Base-by-base conservation (phyloP, 768 basidiomycete genomes). In the Pleurotus ostreatus region DNA sequence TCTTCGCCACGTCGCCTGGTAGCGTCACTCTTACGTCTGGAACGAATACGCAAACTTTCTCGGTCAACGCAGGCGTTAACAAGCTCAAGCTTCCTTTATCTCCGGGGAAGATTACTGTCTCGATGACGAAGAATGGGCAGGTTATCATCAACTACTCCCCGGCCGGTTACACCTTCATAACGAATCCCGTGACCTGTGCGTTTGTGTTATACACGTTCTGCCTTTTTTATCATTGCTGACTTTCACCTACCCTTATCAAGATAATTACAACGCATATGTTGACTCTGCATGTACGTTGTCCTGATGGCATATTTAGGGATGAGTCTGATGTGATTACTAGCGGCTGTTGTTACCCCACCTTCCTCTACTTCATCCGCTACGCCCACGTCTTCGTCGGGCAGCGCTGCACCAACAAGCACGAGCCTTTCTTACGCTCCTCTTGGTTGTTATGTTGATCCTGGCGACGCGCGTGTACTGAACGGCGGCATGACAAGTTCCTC, bases 221-320 rank as follows among this genome's bases (percentile, higher is more conserved):
- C n/a, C n/a, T n/a, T n/a, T n/a, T 34, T 9, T 11, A 9, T 9
- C 30, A 25, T 25, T 25, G 30, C 30, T 34, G 30, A 34, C 30
- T 34, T 34, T 8, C 11, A 11, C 11, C 30, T 3, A 34, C n/a
- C n/a, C n/a, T n/a, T n/a, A n/a, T n/a, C n/a, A 60, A 74, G 85
- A 86, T 66, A 87, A 87, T 62, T 87, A 78, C 67, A 88, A 86
- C 62, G 82, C 77, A 0, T 85, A 76, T 65, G 81, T 80, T 39
- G 80, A 81, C n/a, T 72, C 72, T 53, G 77, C 76, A 4, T 67
- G 76, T 76, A 55, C 56, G 72, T 68, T 23, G n/a, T n/a, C n/a
- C 12, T 34, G 16, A 1, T 34, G 7, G 3, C 5, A 34, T 34
- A 34, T 9, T 30, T 30, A 11, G 30, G 8, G 8, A 11, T 34